Evolutionary conservation across 495 filamentous ascomycete species (phyloP).

Genomic region (Melanomma pulvis-pyrius): DNA sequence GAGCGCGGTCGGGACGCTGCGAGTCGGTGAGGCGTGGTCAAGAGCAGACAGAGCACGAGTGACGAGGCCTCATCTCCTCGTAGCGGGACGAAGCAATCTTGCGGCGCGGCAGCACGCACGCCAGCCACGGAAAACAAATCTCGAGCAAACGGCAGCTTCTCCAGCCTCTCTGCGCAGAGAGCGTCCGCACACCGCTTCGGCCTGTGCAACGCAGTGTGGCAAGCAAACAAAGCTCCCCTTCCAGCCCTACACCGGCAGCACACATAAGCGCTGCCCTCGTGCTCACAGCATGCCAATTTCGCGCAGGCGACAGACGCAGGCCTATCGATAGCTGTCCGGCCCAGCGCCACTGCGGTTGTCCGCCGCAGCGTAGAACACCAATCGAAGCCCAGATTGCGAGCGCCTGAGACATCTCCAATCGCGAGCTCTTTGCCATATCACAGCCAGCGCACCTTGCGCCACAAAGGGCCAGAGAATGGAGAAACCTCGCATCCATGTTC

Average conservation of each 20-base stretch:
- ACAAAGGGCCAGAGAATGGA: no score
- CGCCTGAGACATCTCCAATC: neutral
- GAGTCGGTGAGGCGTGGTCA: neutral
- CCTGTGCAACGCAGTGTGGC: neutral
- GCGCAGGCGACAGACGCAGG: neutral
- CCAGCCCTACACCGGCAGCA: neutral
- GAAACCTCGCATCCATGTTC: no score
- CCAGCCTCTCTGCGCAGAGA: neutral
- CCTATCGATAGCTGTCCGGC: constrained; percentile 15
- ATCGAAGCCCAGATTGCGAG: neutral
- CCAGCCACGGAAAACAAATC: neutral
- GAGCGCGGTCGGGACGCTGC: neutral
- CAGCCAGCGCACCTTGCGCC: neutral
- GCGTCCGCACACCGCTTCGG: neutral
- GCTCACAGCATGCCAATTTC: neutral
- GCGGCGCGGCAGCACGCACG: neutral
- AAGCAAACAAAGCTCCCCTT: neutral
- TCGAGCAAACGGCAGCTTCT: no score
- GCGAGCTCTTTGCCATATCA: neutral
- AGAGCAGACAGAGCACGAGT: neutral
- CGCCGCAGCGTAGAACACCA: neutral
- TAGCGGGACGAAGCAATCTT: neutral
- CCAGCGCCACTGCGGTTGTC: neutral
- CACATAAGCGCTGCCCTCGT: constrained; percentile 5
- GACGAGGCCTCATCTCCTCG: neutral